Percentiles rank a stretch among this genome's conserved stretches.
phyloP scores from a whole-genome alignment of 1,139 yeast genomes.

The Hyphopichia pseudoburtonii region DNA sequence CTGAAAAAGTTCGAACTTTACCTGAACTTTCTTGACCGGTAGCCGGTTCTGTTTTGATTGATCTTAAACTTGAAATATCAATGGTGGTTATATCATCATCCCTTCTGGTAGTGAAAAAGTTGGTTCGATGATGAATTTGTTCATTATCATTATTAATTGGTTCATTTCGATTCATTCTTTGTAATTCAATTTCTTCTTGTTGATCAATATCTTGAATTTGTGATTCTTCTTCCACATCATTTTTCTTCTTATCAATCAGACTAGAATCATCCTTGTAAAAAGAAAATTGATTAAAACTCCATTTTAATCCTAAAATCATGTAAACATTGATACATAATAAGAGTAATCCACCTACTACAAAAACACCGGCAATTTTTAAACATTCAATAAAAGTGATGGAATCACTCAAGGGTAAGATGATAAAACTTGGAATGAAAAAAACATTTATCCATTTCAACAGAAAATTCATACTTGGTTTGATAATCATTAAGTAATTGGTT shows the following conservation, averaged over 20 bases:
- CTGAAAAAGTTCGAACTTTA: conserved; percentile 5
- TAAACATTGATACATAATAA: conserved; percentile 49
- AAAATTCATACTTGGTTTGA: conserved; percentile 69
- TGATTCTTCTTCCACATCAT: conserved; percentile 10
- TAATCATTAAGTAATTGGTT: conserved; percentile 42
- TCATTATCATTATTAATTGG: conserved; percentile 9
- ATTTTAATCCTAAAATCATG: conserved; percentile 32
- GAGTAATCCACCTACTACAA: conserved; percentile 59
- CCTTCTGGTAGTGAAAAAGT: conserved; percentile 27
- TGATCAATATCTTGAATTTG: conserved; percentile 9
- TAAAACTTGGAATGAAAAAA: conserved; percentile 76
- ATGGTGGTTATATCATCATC: conserved; percentile 38
- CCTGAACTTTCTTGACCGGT: background rate
- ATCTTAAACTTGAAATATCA: conserved; percentile 22
- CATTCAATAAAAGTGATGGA: conserved; percentile 68
- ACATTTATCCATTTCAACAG: conserved; percentile 75
- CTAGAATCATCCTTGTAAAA: conserved; percentile 11
- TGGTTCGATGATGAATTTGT: conserved; percentile 3
- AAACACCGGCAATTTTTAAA: conserved; percentile 71
- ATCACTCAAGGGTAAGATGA: conserved; percentile 65
- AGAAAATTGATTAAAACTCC: conserved; percentile 17
- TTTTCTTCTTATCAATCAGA: conserved; percentile 8
- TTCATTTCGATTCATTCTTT: conserved; percentile 16
- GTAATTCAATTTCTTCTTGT: conserved; percentile 22
- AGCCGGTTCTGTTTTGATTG: conserved; percentile 15